Conservation (phyloP, 257 asterid species). For the Solanum ossicruentum region DNA sequence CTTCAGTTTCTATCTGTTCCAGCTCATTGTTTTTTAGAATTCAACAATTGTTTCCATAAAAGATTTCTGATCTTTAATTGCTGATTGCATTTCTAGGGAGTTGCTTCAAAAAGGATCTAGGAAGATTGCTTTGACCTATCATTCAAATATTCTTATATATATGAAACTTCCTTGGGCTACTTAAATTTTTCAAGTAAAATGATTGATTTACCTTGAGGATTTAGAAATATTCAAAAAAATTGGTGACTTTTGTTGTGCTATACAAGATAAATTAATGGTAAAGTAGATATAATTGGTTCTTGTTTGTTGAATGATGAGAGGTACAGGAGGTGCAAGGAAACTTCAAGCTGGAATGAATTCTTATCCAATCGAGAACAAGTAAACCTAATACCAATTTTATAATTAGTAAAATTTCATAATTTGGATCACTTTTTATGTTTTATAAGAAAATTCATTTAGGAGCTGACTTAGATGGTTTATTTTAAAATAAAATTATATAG, state of each 20-base stretch:
- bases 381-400: background rate
- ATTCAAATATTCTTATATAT: background rate
- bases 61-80: background rate
- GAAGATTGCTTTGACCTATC: background rate
- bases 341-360: background rate
- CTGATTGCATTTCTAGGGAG: background rate
- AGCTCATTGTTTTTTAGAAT: background rate
- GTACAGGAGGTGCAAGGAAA: background rate
- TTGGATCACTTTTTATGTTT: background rate
- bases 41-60: background rate
- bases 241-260: too few species aligned
- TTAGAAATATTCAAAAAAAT: too few species aligned
- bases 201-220: background rate
- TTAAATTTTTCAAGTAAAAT: background rate
- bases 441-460: background rate
- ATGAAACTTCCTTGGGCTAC: background rate
- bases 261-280: background rate
- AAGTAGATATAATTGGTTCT: background rate
- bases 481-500: background rate
- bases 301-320: background rate
- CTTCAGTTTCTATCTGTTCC: background rate
- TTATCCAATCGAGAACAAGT: background rate
- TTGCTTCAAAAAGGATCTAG: background rate
- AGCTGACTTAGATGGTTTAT: background rate
- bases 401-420: background rate